These are phyloP conservation scores for Pholiota adiposa DNA, from an alignment of 1,284 basidiomycete genomes.

Conservation along the genomic window DNA sequence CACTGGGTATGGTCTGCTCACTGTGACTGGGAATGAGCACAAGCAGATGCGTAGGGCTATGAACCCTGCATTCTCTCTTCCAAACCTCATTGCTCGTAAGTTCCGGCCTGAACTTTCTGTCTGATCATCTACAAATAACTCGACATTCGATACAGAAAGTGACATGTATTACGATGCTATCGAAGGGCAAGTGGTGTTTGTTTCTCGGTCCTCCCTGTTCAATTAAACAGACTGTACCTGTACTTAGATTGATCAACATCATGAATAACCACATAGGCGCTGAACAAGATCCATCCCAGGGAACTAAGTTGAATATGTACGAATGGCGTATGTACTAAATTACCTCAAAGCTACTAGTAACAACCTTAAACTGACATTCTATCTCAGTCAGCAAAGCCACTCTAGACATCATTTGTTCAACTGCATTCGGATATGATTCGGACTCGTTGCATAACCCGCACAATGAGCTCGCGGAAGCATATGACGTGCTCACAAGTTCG, in stretches of 20 bases:
- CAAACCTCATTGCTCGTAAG: slow-evolving; percentile 50
- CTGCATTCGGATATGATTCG: slow-evolving; percentile 51
- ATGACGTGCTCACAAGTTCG: slow-evolving; percentile 44
- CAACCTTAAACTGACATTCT: too few relatives aligned
- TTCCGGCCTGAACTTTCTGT: slow-evolving; percentile 10
- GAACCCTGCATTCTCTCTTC: slow-evolving; percentile 54
- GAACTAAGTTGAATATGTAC: slow-evolving; percentile 43
- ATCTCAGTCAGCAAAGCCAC: slow-evolving; percentile 56
- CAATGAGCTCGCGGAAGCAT: slow-evolving; percentile 51
- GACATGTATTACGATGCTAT: slow-evolving; percentile 53
- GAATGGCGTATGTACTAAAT: slow-evolving; percentile 57
- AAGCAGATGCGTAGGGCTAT: slow-evolving; percentile 51
- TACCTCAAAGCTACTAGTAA: too few relatives aligned
- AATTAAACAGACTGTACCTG: too few relatives aligned
- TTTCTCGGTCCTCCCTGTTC: not conserved
- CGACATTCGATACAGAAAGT: slow-evolving; percentile 37
- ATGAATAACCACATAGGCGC: slow-evolving; percentile 36
- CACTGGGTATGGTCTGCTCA: slow-evolving; percentile 51
- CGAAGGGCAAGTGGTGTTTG: slow-evolving; percentile 37
- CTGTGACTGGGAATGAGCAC: slow-evolving; percentile 50
- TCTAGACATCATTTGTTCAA: slow-evolving; percentile 53
- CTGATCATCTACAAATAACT: not conserved
- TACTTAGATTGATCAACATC: slow-evolving; percentile 46
- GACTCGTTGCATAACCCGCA: slow-evolving; percentile 50
- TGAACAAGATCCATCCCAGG: slow-evolving; percentile 27